Evolutionary conservation across 345 rosid species (phyloP).

Genomic region (Eucalyptus dawsonii): DNA sequence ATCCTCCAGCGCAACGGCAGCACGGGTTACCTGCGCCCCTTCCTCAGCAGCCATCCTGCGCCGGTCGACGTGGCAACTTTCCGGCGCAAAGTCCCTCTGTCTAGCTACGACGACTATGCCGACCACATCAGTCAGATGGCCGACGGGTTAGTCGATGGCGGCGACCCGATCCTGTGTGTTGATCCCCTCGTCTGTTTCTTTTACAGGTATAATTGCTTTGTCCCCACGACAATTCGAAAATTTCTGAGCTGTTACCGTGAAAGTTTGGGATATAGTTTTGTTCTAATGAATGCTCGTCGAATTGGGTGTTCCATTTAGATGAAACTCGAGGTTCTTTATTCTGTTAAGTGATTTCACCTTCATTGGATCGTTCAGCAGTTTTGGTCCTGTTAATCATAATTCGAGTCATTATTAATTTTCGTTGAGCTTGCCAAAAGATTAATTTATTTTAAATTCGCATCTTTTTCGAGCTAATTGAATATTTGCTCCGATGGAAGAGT

Average conservation of each 20-base stretch:
- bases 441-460: not conserved
- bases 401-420: not conserved
- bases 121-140: slow-evolving; percentile 23
- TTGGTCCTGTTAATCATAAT: not conserved
- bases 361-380: not conserved
- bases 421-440: not conserved
- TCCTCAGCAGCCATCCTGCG: not conserved
- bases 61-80: slow-evolving; percentile 9
- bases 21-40: slow-evolving; percentile 17
- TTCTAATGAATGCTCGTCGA: not conserved
- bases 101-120: slow-evolving; percentile 28
- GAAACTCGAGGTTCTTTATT: not conserved
- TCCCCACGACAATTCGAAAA: not conserved
- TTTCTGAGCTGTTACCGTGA: not conserved
- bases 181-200: slow-evolving; percentile 36
- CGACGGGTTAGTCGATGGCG: not conserved
- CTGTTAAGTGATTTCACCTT: not conserved
- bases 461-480: not conserved
- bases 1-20: slow-evolving; percentile 26
- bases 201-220: slow-evolving; percentile 6
- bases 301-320: not conserved
- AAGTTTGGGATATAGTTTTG: not conserved
- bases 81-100: slow-evolving; percentile 20
- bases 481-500: not conserved
- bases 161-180: slow-evolving; percentile 14